Evolutionary conservation across 345 rosid genomes (phyloP), one percentile per base, ranked within the genome.

Genomic region (Murraya koenigii): DNA sequence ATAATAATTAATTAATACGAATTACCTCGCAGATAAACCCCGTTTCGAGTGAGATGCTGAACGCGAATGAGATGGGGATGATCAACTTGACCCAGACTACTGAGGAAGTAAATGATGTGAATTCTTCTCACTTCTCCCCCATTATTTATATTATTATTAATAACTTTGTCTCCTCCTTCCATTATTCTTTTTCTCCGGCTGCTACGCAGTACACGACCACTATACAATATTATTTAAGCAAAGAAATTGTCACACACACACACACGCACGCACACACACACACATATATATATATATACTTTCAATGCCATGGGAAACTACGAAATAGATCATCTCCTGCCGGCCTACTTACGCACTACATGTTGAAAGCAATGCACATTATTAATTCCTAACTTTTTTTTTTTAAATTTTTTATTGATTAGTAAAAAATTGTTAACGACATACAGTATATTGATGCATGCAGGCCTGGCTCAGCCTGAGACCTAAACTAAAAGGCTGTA

Each of bases 51-150:
- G 72, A 77, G 77, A 80, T 86, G 94, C 79, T 86, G 88, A 73
- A 84, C 84, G n/a, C 90, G 88, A 59, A 91, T 72, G 77, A 91
- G 96, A 81, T 93, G 98, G 64, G 94, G 98, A 54, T 93, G 96
- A 60, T 91, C 96, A 19, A 84, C 72, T 8, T 78, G 83, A 32
- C 90, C 96, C 9, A 79, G 77, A 35, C 71, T 88, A 76, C 85
- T 89, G 8, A 87, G 92, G 87, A 91, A 93, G 80, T 90, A 91
- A n/a, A 91, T 75, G 76, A 93, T 82, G 74, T 90, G 88, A 80
- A 91, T 33, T 80, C 88, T 83, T 79, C 95, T 88, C 61, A 83
- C 78, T 85, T 91, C 88, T 75, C 89, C 87, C 25, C 80, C 83
- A 3, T 17, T 26, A 1, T 39, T 82, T 26, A 44, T 44, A 44